Evolutionary conservation across 1,139 yeast genomes (phyloP).

Genomic region (Casaregolazyma lundiana): DNA sequence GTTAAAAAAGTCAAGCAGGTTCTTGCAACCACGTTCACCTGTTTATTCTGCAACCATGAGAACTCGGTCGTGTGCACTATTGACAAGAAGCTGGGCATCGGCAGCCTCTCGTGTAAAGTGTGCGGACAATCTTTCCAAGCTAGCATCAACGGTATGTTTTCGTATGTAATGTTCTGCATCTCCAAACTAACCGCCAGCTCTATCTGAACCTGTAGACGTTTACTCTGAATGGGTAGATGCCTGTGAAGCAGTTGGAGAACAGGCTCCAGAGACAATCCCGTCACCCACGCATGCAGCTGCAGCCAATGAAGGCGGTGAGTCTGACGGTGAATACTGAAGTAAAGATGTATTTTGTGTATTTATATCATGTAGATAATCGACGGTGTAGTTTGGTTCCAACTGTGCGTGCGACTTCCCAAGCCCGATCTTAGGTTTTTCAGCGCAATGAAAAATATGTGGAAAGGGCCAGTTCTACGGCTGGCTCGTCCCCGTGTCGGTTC

Average conservation of each 20-base stretch:
- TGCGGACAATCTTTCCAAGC: constrained; percentile 95
- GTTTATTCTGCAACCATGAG: constrained; percentile 95
- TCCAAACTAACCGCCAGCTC: constrained; percentile 26
- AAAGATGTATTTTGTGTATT: background rate
- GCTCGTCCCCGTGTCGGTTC: background rate
- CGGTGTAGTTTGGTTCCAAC: constrained; percentile 17
- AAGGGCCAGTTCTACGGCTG: constrained; percentile 4
- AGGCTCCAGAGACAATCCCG: constrained; percentile 1
- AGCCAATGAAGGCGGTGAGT: constrained; percentile 22
- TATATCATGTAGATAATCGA: constrained; percentile 25
- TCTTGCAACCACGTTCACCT: constrained; percentile 80
- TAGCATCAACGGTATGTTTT: constrained; percentile 57
- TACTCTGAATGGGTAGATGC: constrained; percentile 99
- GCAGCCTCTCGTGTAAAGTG: constrained; percentile 81
- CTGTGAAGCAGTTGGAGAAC: constrained; percentile 69
- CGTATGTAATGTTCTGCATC: background rate
- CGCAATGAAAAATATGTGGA: constrained; percentile 8
- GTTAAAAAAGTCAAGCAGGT: constrained; percentile 72
- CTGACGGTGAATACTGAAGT: constrained; percentile 20
- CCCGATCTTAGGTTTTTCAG: background rate
- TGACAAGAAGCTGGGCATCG: constrained; percentile 83
- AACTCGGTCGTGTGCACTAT: constrained; percentile 81
- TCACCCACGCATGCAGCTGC: constrained; percentile 9
- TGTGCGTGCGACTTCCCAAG: background rate
- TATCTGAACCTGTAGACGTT: constrained; percentile 87